Percentiles rank a stretch among this genome's conserved stretches.
phyloP scores from a whole-genome alignment of 2,329 filamentous ascomycete species.

The Domatiomyces globalis region DNA sequence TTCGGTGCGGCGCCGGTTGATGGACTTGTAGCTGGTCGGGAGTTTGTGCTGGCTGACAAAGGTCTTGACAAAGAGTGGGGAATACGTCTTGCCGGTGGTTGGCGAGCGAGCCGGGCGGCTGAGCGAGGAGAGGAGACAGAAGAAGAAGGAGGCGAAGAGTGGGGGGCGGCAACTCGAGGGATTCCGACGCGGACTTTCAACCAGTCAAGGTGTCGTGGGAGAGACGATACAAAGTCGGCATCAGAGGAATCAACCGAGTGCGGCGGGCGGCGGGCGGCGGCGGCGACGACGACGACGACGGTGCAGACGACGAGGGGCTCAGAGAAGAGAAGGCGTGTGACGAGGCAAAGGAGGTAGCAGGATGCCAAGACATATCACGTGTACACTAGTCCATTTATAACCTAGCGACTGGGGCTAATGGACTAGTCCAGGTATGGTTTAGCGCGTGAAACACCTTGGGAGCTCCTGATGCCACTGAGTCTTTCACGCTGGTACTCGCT shows the following conservation, averaged over 20 bases:
- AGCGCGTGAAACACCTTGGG: background rate
- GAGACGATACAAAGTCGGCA: constrained; percentile 24
- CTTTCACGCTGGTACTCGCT: background rate
- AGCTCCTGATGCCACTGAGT: background rate
- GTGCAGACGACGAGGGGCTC: background rate
- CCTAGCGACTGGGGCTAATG: too few relatives aligned
- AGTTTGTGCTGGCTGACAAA: constrained; percentile 36
- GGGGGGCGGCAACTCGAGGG: background rate
- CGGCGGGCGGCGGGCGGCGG: background rate
- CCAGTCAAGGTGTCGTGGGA: constrained; percentile 50
- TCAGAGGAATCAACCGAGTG: constrained; percentile 22
- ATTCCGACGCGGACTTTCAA: constrained; percentile 24
- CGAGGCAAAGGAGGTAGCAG: background rate
- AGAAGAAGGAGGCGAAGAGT: background rate
- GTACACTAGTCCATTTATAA: background rate
- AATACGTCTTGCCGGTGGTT: constrained; percentile 52
- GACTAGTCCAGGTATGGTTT: background rate
- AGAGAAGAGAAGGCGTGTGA: too few relatives aligned
- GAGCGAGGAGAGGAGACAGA: background rate
- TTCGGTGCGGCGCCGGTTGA: constrained; percentile 30
- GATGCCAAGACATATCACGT: background rate
- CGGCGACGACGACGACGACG: background rate
- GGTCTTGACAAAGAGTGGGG: constrained; percentile 52
- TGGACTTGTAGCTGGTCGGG: constrained; percentile 28
- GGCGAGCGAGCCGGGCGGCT: constrained; percentile 4